phyloP scores from a whole-genome alignment of 768 basidiomycete genomes.

The Thelephora aurantiotincta region DNA sequence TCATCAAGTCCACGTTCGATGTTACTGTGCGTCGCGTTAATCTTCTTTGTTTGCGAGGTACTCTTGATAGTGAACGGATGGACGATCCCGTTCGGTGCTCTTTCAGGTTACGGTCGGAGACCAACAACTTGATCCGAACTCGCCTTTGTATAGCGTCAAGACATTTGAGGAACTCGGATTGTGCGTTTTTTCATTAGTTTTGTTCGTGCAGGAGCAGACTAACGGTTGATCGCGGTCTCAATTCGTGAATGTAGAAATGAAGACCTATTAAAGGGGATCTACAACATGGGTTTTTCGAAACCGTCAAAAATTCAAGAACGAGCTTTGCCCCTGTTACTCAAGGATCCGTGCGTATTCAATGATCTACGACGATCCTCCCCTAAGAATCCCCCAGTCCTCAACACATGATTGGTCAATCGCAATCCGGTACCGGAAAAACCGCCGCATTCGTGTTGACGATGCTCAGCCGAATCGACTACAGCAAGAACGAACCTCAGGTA shows the following conservation, averaged over 20 bases:
- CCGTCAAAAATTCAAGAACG: constrained; percentile 99
- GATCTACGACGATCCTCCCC: neutral
- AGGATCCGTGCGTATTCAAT: constrained; percentile 62
- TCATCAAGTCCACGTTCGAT: constrained; percentile 72
- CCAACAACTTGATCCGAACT: constrained; percentile 89
- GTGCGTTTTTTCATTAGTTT: constrained; percentile 41
- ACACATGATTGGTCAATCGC: constrained; percentile 99
- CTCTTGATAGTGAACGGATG: neutral
- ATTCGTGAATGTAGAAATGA: constrained; percentile 36
- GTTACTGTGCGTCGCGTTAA: constrained; percentile 42
- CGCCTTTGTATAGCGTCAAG: constrained; percentile 88
- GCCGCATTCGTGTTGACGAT: constrained; percentile 97
- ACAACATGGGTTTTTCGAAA: constrained; percentile 91
- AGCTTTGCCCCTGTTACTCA: constrained; percentile 80
- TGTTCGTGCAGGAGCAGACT: constrained; percentile 48
- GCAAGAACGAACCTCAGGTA: constrained; percentile 74
- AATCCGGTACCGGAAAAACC: constrained; percentile 98
- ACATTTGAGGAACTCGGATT: constrained; percentile 92
- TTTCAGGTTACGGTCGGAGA: constrained; percentile 87
- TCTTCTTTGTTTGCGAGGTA: neutral
- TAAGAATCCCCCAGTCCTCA: constrained; percentile 46
- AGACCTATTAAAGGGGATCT: constrained; percentile 87
- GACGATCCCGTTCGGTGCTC: constrained; percentile 2
- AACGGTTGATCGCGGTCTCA: constrained; percentile 1
- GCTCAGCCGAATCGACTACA: constrained; percentile 86